Conservation (phyloP, 352 stramenopile genomes). For the Phytophthora foliorum region DNA sequence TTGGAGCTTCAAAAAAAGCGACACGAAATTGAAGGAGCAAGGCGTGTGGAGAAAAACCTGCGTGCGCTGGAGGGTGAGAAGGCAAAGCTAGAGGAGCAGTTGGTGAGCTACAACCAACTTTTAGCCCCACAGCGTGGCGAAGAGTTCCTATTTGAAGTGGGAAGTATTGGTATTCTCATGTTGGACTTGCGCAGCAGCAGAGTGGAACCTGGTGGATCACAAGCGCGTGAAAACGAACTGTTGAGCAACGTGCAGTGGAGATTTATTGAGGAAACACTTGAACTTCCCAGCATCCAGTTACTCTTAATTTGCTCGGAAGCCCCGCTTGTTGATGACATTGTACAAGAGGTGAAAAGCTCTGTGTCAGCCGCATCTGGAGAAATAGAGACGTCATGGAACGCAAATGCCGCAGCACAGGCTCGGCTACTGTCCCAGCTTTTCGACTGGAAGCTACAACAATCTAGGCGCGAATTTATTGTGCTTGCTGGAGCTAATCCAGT, state of each 20-base stretch:
- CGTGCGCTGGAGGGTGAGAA: constrained; percentile 63
- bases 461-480: constrained; percentile 54
- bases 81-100: constrained; percentile 52
- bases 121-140: constrained; percentile 67
- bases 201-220: constrained; percentile 66
- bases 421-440: constrained; percentile 65
- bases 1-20: constrained; percentile 73
- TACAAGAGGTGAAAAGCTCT: neutral
- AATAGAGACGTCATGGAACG: constrained; percentile 52
- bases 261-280: constrained; percentile 61
- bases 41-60: constrained; percentile 70
- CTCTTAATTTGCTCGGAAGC: constrained; percentile 65
- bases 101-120: constrained; percentile 73
- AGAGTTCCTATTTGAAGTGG: constrained; percentile 61
- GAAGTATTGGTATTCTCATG: constrained; percentile 59
- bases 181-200: constrained; percentile 70
- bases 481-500: constrained; percentile 52
- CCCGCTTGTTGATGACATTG: constrained; percentile 53
- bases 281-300: constrained; percentile 37
- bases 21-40: constrained; percentile 68
- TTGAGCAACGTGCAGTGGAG: constrained; percentile 71
- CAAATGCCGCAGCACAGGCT: constrained; percentile 44
- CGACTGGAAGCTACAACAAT: constrained; percentile 75
- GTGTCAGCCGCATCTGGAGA: constrained; percentile 11
- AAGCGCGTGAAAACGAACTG: constrained; percentile 62